These are phyloP conservation scores for Phaffia australis DNA, from an alignment of 768 basidiomycete genomes.

Conservation along the genomic window DNA sequence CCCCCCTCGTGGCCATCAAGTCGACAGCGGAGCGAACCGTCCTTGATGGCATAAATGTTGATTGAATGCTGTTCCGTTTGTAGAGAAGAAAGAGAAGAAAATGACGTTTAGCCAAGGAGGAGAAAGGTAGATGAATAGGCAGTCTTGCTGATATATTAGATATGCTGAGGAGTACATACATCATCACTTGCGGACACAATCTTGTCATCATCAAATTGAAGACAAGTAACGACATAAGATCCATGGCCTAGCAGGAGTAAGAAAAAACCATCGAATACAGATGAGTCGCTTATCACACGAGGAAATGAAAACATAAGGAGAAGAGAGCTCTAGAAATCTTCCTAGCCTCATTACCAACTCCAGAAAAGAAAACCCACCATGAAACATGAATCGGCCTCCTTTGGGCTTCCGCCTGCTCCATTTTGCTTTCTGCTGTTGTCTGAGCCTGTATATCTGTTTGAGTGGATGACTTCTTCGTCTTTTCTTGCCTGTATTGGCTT, in stretches of 20 bases:
- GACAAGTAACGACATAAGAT: conserved; percentile 73
- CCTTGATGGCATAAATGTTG: conserved; percentile 80
- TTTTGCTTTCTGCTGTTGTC: conserved; percentile 19
- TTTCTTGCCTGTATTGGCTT: neutral
- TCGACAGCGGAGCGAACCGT: conserved; percentile 60
- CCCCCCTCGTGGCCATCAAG: conserved; percentile 89
- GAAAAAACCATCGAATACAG: neutral
- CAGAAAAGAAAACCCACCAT: conserved; percentile 9
- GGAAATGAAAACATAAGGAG: neutral
- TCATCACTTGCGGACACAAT: conserved; percentile 97
- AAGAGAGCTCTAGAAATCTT: too few species aligned
- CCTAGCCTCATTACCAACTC: too few species aligned
- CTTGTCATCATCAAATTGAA: conserved; percentile 84
- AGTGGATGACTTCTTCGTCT: conserved; percentile 21
- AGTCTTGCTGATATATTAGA: too few species aligned
- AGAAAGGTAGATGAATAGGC: neutral
- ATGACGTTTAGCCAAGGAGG: neutral
- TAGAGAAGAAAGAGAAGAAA: neutral
- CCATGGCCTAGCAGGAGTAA: conserved; percentile 56
- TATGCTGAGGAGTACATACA: conserved; percentile 2
- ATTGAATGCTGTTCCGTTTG: conserved; percentile 54
- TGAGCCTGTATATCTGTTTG: conserved; percentile 26
- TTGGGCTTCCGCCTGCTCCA: conserved; percentile 20
- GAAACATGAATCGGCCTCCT: conserved; percentile 21
- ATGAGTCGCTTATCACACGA: neutral